Evolutionary conservation across 129 eudicot species (phyloP).

Genomic region (Escallonia herrerae): DNA sequence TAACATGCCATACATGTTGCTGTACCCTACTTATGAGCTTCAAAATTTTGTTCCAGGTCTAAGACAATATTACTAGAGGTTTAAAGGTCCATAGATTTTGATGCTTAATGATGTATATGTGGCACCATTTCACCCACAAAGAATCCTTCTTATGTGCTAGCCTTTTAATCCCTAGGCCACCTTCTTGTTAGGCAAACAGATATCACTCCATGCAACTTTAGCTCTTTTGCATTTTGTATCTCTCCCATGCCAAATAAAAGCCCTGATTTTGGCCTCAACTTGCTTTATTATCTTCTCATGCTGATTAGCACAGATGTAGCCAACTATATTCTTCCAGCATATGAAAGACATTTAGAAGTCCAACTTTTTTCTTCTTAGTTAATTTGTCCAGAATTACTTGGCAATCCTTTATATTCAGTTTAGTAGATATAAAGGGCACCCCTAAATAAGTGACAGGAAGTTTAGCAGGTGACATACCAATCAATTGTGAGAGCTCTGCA

Average conservation of each 20-base stretch:
- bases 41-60: neutral
- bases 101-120: too few relatives aligned
- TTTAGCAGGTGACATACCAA: neutral
- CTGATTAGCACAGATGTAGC: too few relatives aligned
- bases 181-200: neutral
- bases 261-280: too few relatives aligned
- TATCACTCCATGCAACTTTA: neutral
- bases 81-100: neutral
- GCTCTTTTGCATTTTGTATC: neutral
- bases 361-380: neutral
- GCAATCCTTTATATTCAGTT: neutral
- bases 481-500: too few relatives aligned
- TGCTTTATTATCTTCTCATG: too few relatives aligned
- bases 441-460: neutral
- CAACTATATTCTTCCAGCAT: neutral
- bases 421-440: neutral
- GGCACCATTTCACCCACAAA: neutral
- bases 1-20: neutral
- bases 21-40: neutral
- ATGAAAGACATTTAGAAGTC: neutral
- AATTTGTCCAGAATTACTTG: too few relatives aligned
- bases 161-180: neutral
- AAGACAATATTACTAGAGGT: neutral
- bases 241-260: too few relatives aligned
- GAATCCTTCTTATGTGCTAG: neutral